A percentile compares a stretch with the other conserved stretches of the same genome.
These are phyloP conservation scores for Beauveria scarabaeidicola DNA, from an alignment of 2,329 filamentous ascomycete genomes.

Conservation along the genomic window DNA sequence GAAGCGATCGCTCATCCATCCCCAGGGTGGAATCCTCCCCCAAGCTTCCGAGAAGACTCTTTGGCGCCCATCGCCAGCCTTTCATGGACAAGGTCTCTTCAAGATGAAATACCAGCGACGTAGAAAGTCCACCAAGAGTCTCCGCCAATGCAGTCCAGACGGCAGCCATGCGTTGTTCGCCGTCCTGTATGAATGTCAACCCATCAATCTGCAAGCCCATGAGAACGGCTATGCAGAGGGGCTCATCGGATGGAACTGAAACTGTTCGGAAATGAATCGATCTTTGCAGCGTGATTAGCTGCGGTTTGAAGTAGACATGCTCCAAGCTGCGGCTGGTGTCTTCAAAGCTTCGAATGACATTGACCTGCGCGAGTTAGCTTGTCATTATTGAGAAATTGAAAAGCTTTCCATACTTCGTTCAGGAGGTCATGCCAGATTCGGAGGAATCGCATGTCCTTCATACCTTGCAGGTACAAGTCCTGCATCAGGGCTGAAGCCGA, in stretches of 20 bases:
- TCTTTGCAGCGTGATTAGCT: conserved; percentile 16
- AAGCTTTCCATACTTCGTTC: conserved; percentile 13
- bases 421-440: conserved; percentile 17
- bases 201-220: conserved; percentile 17
- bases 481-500: conserved; percentile 11
- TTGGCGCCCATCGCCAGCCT: conserved; percentile 22
- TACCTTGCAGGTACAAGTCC: conserved; percentile 11
- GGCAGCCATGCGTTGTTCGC: conserved; percentile 17
- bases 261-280: conserved; percentile 21
- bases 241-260: conserved; percentile 21
- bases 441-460: conserved; percentile 13
- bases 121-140: conserved; percentile 14
- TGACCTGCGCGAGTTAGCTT: conserved; percentile 11
- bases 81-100: conserved; percentile 16
- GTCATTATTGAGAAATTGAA: accelerated
- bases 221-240: conserved; percentile 23
- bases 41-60: conserved; percentile 15
- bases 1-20: conserved; percentile 13
- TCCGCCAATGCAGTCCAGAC: conserved; percentile 18
- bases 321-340: neutral
- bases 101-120: conserved; percentile 17
- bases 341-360: conserved; percentile 13
- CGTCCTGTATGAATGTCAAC: conserved; percentile 12
- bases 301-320: neutral
- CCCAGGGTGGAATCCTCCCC: conserved; percentile 14